Conservation (phyloP, 441 rosid species). For the Erodium moschatum region DNA sequence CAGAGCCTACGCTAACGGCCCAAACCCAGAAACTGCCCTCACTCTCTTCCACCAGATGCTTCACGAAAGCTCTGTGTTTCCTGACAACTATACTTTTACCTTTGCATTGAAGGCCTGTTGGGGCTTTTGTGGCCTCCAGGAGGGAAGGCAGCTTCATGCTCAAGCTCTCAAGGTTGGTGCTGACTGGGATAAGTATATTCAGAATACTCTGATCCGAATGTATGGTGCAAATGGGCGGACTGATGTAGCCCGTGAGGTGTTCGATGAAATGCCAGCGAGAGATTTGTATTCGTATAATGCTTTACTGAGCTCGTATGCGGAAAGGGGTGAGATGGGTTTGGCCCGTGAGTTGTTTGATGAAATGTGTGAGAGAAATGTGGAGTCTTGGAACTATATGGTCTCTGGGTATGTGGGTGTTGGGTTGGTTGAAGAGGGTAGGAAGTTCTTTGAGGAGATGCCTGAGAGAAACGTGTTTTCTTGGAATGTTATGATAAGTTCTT, state of each 20-base stretch:
- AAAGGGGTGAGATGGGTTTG: slow-evolving; percentile 17
- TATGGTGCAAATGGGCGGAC: slow-evolving; percentile 27
- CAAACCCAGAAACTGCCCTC: slow-evolving; percentile 26
- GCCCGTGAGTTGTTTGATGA: slow-evolving; percentile 29
- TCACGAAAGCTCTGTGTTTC: slow-evolving; percentile 22
- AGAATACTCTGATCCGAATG: slow-evolving; percentile 32
- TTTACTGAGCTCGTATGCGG: slow-evolving; percentile 24
- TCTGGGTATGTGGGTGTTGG: slow-evolving; percentile 32
- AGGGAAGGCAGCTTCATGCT: slow-evolving; percentile 39
- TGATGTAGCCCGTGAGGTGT: slow-evolving; percentile 32
- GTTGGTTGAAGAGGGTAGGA: slow-evolving; percentile 30
- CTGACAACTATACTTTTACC: slow-evolving; percentile 39
- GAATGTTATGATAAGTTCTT: slow-evolving; percentile 36
- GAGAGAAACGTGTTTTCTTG: slow-evolving; percentile 37
- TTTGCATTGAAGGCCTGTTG: slow-evolving; percentile 40
- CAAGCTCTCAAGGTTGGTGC: slow-evolving; percentile 28
- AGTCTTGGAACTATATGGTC: slow-evolving; percentile 52
- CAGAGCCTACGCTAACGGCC: slow-evolving; percentile 40
- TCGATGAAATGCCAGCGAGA: slow-evolving; percentile 39
- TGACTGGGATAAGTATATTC: slow-evolving; percentile 29
- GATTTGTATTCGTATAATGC: slow-evolving; percentile 45
- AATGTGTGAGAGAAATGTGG: slow-evolving; percentile 36
- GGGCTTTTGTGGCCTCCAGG: slow-evolving; percentile 29
- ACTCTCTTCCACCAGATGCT: slow-evolving; percentile 32
- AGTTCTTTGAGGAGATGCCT: slow-evolving; percentile 31